phyloP scores from a whole-genome alignment of 345 rosid genomes.

The Brassica napus region DNA sequence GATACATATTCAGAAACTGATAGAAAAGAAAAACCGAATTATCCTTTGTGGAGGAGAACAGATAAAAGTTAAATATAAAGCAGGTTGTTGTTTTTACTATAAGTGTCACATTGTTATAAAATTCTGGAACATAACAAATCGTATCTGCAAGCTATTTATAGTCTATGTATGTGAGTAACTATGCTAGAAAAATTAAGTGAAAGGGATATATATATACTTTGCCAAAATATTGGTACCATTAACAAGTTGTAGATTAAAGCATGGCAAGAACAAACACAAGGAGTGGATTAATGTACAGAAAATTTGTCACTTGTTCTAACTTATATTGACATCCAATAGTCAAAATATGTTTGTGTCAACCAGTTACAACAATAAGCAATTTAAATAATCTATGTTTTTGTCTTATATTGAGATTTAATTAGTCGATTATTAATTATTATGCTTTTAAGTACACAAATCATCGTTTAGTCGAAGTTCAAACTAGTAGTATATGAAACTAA shows the following conservation, averaged over 20 bases:
- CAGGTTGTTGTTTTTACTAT: slow-evolving; percentile 30
- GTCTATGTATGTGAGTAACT: slow-evolving; percentile 5
- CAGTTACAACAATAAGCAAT: not conserved
- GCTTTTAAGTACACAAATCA: not conserved
- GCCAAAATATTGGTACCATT: not conserved
- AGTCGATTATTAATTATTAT: not conserved
- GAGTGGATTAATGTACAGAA: not conserved
- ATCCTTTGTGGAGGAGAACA: not conserved
- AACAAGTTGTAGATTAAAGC: not conserved
- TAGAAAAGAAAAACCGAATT: not conserved
- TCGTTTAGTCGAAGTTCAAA: not conserved
- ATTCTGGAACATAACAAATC: slow-evolving; percentile 28
- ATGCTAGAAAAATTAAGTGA: not conserved
- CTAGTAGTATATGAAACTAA: not conserved
- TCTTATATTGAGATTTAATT: not conserved
- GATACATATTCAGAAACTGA: not conserved
- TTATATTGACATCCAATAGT: not conserved
- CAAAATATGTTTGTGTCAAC: not conserved
- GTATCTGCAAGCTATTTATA: slow-evolving; percentile 21
- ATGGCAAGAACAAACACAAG: not conserved
- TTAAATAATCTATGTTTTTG: not conserved
- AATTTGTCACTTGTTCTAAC: not conserved
- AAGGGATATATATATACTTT: not conserved
- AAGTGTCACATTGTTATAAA: slow-evolving; percentile 28
- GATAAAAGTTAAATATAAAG: not conserved